Evolutionary conservation across 73 alveolate genomes (phyloP).

Genomic region (Halteria grandinella): DNA sequence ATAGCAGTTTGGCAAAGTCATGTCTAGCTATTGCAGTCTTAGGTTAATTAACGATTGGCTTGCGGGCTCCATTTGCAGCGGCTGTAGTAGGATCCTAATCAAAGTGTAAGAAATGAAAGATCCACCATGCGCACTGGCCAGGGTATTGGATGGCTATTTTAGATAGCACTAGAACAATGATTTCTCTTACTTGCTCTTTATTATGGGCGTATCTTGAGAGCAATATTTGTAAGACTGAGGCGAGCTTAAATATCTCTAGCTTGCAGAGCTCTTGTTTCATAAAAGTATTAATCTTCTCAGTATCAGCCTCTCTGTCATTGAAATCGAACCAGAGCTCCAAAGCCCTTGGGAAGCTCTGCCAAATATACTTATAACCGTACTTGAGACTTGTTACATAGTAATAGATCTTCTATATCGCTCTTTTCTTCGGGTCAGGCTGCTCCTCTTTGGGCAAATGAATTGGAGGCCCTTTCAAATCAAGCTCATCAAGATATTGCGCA

Average conservation of each 20-base stretch:
- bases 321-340: conserved; percentile 68
- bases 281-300: conserved; percentile 35
- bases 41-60: not conserved
- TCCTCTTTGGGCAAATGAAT: not conserved
- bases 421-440: conserved; percentile 12
- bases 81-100: conserved; percentile 34
- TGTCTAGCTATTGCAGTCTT: conserved; percentile 30
- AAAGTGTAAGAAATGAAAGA: conserved; percentile 63
- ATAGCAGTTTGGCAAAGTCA: conserved; percentile 25
- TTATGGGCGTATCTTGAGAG: conserved; percentile 55
- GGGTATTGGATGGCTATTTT: conserved; percentile 62
- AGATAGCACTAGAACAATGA: conserved; percentile 36
- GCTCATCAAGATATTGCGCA: conserved; percentile 49
- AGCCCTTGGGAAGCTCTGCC: conserved; percentile 73
- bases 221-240: conserved; percentile 55
- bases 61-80: conserved; percentile 7
- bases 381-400: conserved; percentile 46
- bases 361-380: conserved; percentile 55
- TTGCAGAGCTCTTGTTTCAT: conserved; percentile 33
- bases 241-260: conserved; percentile 61
- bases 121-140: conserved; percentile 70
- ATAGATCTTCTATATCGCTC: conserved; percentile 36
- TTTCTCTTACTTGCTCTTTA: conserved; percentile 21
- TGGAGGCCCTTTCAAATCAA: not conserved
- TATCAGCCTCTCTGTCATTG: conserved; percentile 40